phyloP scores from a whole-genome alignment of 192 early-diverging fungal genomes.

The Mortierella claussenii region DNA sequence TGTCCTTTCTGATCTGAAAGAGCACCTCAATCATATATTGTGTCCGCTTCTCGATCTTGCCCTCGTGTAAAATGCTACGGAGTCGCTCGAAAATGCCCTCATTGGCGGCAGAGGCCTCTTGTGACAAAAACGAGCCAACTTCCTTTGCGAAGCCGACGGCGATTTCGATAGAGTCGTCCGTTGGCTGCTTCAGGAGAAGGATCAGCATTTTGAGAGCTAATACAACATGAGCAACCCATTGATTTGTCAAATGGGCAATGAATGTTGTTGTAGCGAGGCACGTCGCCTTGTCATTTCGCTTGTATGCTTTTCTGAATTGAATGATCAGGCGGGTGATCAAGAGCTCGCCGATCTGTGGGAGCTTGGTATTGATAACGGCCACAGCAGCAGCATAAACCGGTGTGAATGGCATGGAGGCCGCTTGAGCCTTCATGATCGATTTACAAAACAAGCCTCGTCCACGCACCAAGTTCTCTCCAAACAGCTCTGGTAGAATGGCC shows the following conservation, averaged over 20 bases:
- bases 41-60: slow-evolving; percentile 91
- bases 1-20: slow-evolving; percentile 94
- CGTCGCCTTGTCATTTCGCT: slow-evolving; percentile 88
- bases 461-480: slow-evolving; percentile 91
- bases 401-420: slow-evolving; percentile 88
- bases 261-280: slow-evolving; percentile 90
- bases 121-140: slow-evolving; percentile 84
- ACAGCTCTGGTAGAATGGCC: slow-evolving; percentile 87
- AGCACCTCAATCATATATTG: slow-evolving; percentile 99
- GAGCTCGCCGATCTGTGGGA: slow-evolving; percentile 91
- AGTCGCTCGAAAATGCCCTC: slow-evolving; percentile 94
- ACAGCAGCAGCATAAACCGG: slow-evolving; percentile 90
- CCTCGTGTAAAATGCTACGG: slow-evolving; percentile 92
- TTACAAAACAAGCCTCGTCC: slow-evolving; percentile 90
- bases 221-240: slow-evolving; percentile 88
- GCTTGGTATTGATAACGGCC: slow-evolving; percentile 93
- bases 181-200: slow-evolving; percentile 84
- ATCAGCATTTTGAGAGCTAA: slow-evolving; percentile 87
- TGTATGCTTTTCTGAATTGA: slow-evolving; percentile 92
- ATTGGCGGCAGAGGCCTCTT: slow-evolving; percentile 77
- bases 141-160: slow-evolving; percentile 95
- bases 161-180: slow-evolving; percentile 96
- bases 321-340: slow-evolving; percentile 84
- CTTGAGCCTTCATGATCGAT: slow-evolving; percentile 90
- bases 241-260: slow-evolving; percentile 93